These are phyloP conservation scores for Ramularia collo-cygni DNA, from an alignment of 2,329 filamentous ascomycete species.

Conservation along the genomic window DNA sequence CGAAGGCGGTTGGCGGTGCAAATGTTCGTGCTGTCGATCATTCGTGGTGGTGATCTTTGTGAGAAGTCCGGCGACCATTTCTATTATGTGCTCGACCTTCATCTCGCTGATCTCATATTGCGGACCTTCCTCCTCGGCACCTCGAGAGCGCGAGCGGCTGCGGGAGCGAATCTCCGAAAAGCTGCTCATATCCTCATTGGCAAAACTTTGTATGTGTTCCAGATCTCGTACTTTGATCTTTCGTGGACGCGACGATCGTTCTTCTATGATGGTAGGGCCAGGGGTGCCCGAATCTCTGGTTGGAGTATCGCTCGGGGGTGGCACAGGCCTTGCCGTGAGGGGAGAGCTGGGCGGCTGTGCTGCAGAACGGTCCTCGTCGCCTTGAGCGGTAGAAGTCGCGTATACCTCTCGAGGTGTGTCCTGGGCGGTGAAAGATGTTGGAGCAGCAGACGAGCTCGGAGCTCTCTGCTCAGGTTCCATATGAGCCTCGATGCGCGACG, in stretches of 20 bases:
- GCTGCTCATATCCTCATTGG: conserved; percentile 64
- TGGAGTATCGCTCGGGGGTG: conserved; percentile 17
- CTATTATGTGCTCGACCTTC: conserved; percentile 95
- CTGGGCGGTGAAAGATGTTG: conserved; percentile 10
- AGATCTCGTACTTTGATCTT: conserved; percentile 80
- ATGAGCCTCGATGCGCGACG: conserved; percentile 19
- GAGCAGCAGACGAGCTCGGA: conserved; percentile 23
- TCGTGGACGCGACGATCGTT: conserved; percentile 41
- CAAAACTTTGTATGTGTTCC: conserved; percentile 84
- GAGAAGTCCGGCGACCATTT: conserved; percentile 94
- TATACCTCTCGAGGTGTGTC: conserved; percentile 7
- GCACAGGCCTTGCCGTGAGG: conserved; percentile 25
- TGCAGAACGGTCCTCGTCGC: conserved; percentile 12
- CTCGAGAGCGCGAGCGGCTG: conserved; percentile 35
- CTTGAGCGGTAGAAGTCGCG: too few species aligned
- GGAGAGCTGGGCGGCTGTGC: conserved; percentile 21
- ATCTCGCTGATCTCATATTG: conserved; percentile 95
- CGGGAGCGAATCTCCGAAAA: conserved; percentile 42
- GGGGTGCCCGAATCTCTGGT: conserved; percentile 5
- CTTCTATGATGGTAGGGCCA: conserved; percentile 22
- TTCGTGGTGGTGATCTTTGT: conserved; percentile 98
- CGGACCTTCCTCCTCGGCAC: conserved; percentile 46
- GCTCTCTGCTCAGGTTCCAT: conserved; percentile 28
- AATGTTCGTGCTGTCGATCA: conserved; percentile 83
- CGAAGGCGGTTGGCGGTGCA: conserved; percentile 66